Percentiles rank a stretch among this genome's conserved stretches.
phyloP scores from a whole-genome alignment of 2,329 filamentous ascomycete genomes.

The Trichoderma aggressivum region DNA sequence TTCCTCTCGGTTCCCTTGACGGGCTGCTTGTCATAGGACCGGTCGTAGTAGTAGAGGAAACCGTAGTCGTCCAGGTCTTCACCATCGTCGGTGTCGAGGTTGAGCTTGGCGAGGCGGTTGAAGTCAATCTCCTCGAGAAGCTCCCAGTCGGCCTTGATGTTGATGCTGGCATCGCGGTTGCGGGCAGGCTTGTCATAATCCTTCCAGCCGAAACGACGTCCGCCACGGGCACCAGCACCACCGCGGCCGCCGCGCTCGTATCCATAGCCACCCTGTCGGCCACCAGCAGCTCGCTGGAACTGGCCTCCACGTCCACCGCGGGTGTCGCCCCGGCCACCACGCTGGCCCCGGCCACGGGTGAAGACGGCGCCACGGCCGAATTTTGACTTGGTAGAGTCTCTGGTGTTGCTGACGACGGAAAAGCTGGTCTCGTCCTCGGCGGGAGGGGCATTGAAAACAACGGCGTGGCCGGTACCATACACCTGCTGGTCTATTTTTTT shows the following conservation, averaged over 20 bases:
- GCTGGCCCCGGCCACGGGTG: conserved; percentile 80
- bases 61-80: conserved; percentile 95
- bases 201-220: conserved; percentile 94
- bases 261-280: conserved; percentile 56
- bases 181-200: conserved; percentile 97
- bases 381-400: conserved; percentile 79
- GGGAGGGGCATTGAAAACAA: conserved; percentile 83
- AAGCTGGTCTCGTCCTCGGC: conserved; percentile 96
- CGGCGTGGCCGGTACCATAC: conserved; percentile 84
- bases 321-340: conserved; percentile 60
- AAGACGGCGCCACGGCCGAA: conserved; percentile 89
- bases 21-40: conserved; percentile 87
- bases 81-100: conserved; percentile 89
- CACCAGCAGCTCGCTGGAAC: conserved; percentile 70
- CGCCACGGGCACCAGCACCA: conserved; percentile 64
- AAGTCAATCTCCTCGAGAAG: conserved; percentile 99
- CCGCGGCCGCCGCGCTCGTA: conserved; percentile 73
- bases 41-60: conserved; percentile 98
- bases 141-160: conserved; percentile 93
- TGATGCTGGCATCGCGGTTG: conserved; percentile 93
- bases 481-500: conserved; percentile 77
- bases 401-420: conserved; percentile 94
- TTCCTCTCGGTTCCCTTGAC: conserved; percentile 87
- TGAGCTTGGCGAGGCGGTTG: conserved; percentile 90
- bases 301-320: conserved; percentile 57